Conservation (phyloP, 345 rosid genomes). For the Eucalyptus erythrocorys region DNA sequence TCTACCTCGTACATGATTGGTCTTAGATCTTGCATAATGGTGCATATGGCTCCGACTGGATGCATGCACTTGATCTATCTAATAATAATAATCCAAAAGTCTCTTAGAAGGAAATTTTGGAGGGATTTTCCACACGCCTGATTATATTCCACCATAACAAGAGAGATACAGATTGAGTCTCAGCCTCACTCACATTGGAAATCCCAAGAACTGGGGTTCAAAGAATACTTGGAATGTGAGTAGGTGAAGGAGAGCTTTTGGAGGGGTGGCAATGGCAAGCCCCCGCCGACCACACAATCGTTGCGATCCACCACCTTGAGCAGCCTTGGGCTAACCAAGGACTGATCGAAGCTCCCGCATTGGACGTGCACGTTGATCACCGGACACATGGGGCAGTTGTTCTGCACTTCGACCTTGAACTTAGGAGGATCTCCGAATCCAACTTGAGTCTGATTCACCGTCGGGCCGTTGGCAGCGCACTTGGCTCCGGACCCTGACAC, state of each 20-base stretch:
- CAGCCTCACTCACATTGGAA: constrained; percentile 22
- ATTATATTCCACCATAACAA: neutral
- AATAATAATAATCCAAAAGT: neutral
- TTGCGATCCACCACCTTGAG: constrained; percentile 13
- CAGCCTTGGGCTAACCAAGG: constrained; percentile 14
- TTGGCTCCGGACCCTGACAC: constrained; percentile 5
- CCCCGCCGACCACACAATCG: constrained; percentile 14
- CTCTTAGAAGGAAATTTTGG: neutral
- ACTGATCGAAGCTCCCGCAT: constrained; percentile 17
- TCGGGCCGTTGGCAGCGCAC: constrained; percentile 4
- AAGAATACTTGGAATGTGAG: constrained; percentile 5
- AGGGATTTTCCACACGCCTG: neutral
- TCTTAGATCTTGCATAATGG: neutral
- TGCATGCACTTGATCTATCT: neutral
- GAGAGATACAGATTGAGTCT: too few relatives aligned
- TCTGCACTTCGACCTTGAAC: constrained; percentile 8
- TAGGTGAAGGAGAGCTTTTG: constrained; percentile 17
- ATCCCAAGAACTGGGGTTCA: constrained; percentile 13
- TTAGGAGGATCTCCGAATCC: constrained; percentile 7
- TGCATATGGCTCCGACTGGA: neutral
- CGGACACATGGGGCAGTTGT: constrained; percentile 22
- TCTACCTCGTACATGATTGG: neutral
- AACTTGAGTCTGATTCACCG: constrained; percentile 8
- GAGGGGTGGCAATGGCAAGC: constrained; percentile 13
- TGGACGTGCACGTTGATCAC: constrained; percentile 13